Base-by-base conservation (phyloP, 129 eudicot genomes). In the Artemisia argyi region DNA sequence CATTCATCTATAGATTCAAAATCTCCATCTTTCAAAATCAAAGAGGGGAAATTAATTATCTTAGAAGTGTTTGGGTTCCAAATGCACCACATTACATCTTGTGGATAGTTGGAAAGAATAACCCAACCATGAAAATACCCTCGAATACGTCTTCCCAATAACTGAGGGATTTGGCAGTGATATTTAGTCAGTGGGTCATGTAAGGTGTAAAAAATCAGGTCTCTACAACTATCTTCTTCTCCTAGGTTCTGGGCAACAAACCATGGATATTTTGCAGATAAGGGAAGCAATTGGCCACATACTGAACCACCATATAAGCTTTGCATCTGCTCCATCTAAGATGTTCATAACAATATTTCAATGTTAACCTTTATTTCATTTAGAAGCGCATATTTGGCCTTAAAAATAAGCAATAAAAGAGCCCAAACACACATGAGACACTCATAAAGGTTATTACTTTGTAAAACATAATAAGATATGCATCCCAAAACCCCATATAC, bases 241-340 rank as follows among this genome's bases (percentile, higher is more conserved):
- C 42, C 26, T 0, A 15, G 8, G 68, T 24, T 64, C 5, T 39
- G 26, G 1, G 71, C 13, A 66, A 66, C 55, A 54, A 66, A 46
- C 57, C 56, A 66, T 66, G 71, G 71, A 58, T 11, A 58, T 58
- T 18, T 58, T 58, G 28, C 16, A 22, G 63, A 58, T 8, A 58
- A 58, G 3, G 63, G 24, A 16, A 13, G 61, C 30, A 56, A 56
- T 19, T 16, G 4, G 1, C 11, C 22, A 7, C 11, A 16, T 18
- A 18, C 30, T n/a, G 17, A 16, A 54, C 68, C 26, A 63, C 51
- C 26, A 63, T 5, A 65, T 3, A 11, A 65, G 5, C 3, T 65
- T 30, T 44, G 55, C 55, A 10, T 20, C 13, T 58, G 63, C 63
- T 58, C 63, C 63, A 58, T 58, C 63, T 50, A 35, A 35, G 1